These are phyloP conservation scores for Rhizophagus prolifer DNA, from an alignment of 192 early-diverging fungal species.

Conservation along the genomic window DNA sequence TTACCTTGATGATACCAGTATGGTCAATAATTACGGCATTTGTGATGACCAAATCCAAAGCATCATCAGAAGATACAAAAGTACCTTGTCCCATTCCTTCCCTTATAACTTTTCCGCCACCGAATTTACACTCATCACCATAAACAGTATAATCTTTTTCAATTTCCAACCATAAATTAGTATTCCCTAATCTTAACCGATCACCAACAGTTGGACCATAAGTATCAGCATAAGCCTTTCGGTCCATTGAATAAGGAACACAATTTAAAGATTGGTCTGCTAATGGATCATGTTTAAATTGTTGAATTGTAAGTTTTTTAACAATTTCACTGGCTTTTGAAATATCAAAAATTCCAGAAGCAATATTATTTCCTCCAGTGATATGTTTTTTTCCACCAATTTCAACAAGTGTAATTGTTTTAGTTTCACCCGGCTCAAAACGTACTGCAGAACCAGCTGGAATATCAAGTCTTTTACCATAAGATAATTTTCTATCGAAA, in stretches of 20 bases:
- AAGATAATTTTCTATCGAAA: slow-evolving; percentile 84
- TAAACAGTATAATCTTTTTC: slow-evolving; percentile 89
- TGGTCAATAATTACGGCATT: slow-evolving; percentile 93
- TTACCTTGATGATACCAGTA: slow-evolving; percentile 91
- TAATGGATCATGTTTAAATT: slow-evolving; percentile 67
- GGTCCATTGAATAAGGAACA: slow-evolving; percentile 66
- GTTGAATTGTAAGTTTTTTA: slow-evolving; percentile 41
- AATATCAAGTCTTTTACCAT: slow-evolving; percentile 88
- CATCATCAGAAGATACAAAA: slow-evolving; percentile 60
- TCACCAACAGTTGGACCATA: slow-evolving; percentile 95
- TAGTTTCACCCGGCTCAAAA: slow-evolving; percentile 94
- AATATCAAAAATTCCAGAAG: slow-evolving; percentile 68
- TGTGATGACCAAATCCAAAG: slow-evolving; percentile 93
- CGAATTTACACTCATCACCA: slow-evolving; percentile 97
- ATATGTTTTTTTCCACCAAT: slow-evolving; percentile 82
- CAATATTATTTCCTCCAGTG: slow-evolving; percentile 83
- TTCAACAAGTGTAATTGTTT: slow-evolving; percentile 76
- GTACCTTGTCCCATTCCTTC: slow-evolving; percentile 95
- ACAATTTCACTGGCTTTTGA: slow-evolving; percentile 51
- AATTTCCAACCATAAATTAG: slow-evolving; percentile 78
- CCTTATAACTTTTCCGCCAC: slow-evolving; percentile 89
- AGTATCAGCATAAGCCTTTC: slow-evolving; percentile 81
- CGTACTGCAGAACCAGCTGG: slow-evolving; percentile 92
- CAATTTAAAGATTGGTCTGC: slow-evolving; percentile 46
- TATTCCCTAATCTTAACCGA: slow-evolving; percentile 84